These are phyloP conservation scores for Macrolepiota dolichaula DNA, from an alignment of 768 basidiomycete genomes.

Conservation along the genomic window DNA sequence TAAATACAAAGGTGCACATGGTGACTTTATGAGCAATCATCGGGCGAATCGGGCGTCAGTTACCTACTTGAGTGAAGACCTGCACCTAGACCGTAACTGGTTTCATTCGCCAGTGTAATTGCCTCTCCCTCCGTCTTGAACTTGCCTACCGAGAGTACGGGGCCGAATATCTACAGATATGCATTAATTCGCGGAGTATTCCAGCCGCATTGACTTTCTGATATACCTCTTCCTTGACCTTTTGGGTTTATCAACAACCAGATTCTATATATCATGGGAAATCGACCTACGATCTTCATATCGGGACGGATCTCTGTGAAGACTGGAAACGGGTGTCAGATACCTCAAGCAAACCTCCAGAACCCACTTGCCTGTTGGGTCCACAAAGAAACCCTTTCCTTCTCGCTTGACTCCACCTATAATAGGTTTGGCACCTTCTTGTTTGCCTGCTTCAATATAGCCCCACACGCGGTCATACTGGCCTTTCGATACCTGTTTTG, in stretches of 20 bases:
- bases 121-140: slow-evolving; percentile 90
- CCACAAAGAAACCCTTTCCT: slow-evolving; percentile 82
- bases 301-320: slow-evolving; percentile 74
- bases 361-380: slow-evolving; percentile 73
- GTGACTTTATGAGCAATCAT: slow-evolving; percentile 1
- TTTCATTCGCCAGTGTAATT: slow-evolving; percentile 80
- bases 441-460: slow-evolving; percentile 85
- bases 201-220: slow-evolving; percentile 12
- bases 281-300: slow-evolving; percentile 77
- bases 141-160: slow-evolving; percentile 78
- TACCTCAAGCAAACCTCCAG: neutral
- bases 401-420: slow-evolving; percentile 79
- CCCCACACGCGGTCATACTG: slow-evolving; percentile 86
- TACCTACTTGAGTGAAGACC: slow-evolving; percentile 82
- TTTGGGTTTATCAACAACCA: slow-evolving; percentile 9
- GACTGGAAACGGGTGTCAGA: slow-evolving; percentile 40
- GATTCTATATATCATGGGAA: slow-evolving; percentile 2
- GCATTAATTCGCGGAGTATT: slow-evolving; percentile 4
- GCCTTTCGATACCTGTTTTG: slow-evolving; percentile 65
- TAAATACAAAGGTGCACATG: slow-evolving; percentile 14
- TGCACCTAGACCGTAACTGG: slow-evolving; percentile 88
- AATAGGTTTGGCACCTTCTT: slow-evolving; percentile 74
- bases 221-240: slow-evolving; percentile 70
- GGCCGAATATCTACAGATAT: slow-evolving; percentile 80
- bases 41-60: neutral